Evolutionary conservation across 352 stramenopile genomes (phyloP).

Genomic region (Saprolegnia parasitica): DNA sequence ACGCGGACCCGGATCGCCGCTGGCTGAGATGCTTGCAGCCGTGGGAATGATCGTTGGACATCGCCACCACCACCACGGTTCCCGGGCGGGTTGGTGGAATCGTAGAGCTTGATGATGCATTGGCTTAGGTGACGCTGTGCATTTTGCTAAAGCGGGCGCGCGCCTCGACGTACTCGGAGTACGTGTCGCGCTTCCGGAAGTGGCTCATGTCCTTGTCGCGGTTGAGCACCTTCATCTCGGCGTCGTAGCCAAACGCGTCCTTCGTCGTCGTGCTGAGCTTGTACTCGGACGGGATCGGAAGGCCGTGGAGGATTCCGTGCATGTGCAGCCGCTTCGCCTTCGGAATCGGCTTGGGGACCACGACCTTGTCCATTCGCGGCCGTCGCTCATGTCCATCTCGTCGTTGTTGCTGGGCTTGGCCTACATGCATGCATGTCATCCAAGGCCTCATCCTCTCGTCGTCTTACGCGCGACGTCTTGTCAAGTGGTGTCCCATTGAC

Average conservation of each 20-base stretch:
- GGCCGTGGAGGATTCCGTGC: conserved; percentile 59
- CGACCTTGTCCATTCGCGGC: background rate
- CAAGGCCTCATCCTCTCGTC: background rate
- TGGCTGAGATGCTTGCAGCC: too few relatives aligned
- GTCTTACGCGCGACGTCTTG: background rate
- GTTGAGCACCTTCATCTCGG: conserved; percentile 78
- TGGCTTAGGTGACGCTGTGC: conserved; percentile 74
- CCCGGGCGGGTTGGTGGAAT: too few relatives aligned
- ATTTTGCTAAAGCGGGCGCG: conserved; percentile 85
- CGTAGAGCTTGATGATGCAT: too few relatives aligned
- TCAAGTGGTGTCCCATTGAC: conserved; percentile 11
- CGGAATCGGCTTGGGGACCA: conserved; percentile 14
- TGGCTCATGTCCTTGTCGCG: conserved; percentile 60
- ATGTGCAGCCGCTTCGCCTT: conserved; percentile 60
- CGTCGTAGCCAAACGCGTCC: conserved; percentile 51
- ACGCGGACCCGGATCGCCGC: too few relatives aligned
- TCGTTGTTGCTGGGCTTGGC: conserved; percentile 12
- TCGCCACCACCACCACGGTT: too few relatives aligned
- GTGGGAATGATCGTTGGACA: too few relatives aligned
- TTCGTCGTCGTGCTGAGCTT: conserved; percentile 45
- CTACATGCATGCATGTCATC: background rate
- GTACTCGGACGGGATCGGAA: conserved; percentile 39
- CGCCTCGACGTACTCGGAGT: conserved; percentile 86
- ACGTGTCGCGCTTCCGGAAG: conserved; percentile 77
- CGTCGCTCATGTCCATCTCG: background rate